phyloP scores from a whole-genome alignment of 129 eudicot species.

The Pittosporum tobira region DNA sequence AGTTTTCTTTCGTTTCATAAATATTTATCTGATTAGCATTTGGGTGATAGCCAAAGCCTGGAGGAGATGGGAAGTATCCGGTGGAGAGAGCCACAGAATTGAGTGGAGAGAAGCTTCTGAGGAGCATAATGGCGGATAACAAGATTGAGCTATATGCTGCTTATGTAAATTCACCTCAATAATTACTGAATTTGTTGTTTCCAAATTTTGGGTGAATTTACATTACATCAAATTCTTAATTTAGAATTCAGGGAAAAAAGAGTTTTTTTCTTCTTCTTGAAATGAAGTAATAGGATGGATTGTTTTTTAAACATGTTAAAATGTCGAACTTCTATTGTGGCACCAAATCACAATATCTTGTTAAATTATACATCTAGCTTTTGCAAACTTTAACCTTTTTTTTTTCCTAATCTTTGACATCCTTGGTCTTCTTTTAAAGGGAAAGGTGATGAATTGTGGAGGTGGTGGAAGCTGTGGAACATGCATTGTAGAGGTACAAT shows the following conservation, averaged over 20 bases:
- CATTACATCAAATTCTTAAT: too few relatives aligned
- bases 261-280: too few relatives aligned
- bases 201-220: too few relatives aligned
- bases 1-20: not conserved
- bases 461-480: constrained; percentile 99
- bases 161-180: constrained; percentile 56
- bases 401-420: too few relatives aligned
- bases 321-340: too few relatives aligned
- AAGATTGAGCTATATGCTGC: constrained; percentile 88
- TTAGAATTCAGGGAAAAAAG: too few relatives aligned
- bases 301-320: too few relatives aligned
- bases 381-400: too few relatives aligned
- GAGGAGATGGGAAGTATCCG: constrained; percentile 60
- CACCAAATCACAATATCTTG: too few relatives aligned
- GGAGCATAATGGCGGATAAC: constrained; percentile 85
- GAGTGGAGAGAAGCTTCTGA: constrained; percentile 89
- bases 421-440: constrained; percentile 39
- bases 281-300: too few relatives aligned
- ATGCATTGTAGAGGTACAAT: constrained; percentile 79
- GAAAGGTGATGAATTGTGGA: constrained; percentile 94
- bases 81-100: constrained; percentile 57
- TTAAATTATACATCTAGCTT: too few relatives aligned
- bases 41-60: constrained; percentile 56
- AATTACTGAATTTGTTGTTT: too few relatives aligned
- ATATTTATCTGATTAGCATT: not conserved